Conservation (phyloP, 2,329 filamentous ascomycete genomes). For the Emmonsiellopsis sp. region DNA sequence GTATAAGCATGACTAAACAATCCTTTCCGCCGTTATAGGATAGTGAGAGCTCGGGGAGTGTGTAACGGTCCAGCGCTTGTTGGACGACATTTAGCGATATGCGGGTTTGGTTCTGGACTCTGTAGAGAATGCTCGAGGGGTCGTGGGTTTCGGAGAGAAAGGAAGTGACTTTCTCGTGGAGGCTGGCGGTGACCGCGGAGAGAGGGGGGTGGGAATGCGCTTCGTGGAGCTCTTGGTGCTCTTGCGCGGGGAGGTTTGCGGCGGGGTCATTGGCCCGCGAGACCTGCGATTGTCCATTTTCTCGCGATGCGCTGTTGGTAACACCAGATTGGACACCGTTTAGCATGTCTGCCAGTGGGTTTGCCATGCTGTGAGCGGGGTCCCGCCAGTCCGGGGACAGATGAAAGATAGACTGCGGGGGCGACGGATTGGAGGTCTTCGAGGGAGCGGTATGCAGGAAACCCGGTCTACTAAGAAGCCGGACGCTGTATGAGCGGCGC, state of each 20-base stretch:
- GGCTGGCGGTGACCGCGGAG: slow-evolving; percentile 54
- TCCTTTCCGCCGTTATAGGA: slow-evolving; percentile 98
- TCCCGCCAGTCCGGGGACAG: background rate
- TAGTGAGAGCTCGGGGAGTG: slow-evolving; percentile 69
- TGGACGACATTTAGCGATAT: slow-evolving; percentile 63
- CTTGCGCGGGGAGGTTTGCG: background rate
- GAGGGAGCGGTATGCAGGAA: background rate
- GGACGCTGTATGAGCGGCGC: background rate
- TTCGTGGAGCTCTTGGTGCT: background rate
- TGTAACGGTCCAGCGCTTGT: slow-evolving; percentile 65
- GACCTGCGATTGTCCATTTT: background rate
- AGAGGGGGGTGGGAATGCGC: slow-evolving; percentile 19
- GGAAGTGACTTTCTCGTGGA: slow-evolving; percentile 51
- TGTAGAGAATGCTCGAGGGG: slow-evolving; percentile 45
- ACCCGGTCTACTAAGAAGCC: too few species aligned
- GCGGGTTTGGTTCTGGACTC: slow-evolving; percentile 65
- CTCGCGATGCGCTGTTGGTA: background rate
- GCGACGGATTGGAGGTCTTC: background rate
- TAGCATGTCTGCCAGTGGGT: background rate
- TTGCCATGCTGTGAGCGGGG: background rate
- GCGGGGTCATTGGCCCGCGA: background rate
- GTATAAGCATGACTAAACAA: slow-evolving; percentile 81
- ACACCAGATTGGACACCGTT: background rate
- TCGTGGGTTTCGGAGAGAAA: slow-evolving; percentile 56
- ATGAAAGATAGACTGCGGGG: background rate